A percentile compares a stretch with the other conserved stretches of the same genome.
Evolutionary conservation across 345 rosid species (phyloP).

Genomic region (Kernera saxatilis): DNA sequence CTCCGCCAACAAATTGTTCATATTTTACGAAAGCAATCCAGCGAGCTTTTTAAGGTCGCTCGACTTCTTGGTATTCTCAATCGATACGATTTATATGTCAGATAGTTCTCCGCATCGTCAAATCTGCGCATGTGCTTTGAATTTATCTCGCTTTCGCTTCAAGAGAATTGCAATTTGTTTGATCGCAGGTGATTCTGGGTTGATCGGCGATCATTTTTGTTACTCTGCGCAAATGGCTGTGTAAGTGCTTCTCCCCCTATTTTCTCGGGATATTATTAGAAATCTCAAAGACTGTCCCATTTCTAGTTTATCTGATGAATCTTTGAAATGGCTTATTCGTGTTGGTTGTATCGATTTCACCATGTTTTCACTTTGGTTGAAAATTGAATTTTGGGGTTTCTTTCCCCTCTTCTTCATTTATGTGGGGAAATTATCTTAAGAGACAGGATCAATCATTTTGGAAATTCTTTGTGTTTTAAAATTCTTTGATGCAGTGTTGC

Average conservation of each 20-base stretch:
- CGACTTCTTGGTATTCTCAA: constrained; percentile 2
- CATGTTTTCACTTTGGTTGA: neutral
- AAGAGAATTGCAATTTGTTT: neutral
- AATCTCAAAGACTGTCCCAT: neutral
- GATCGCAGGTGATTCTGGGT: constrained; percentile 30
- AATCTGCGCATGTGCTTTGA: neutral
- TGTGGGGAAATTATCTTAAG: neutral
- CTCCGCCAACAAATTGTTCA: neutral
- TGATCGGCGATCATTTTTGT: constrained; percentile 12
- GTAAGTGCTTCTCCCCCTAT: constrained; percentile 16
- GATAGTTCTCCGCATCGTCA: too few relatives aligned
- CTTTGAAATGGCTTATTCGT: neutral
- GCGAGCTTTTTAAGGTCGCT: neutral
- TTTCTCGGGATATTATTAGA: neutral
- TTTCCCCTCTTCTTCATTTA: neutral
- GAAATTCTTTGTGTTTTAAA: neutral
- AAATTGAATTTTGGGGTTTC: neutral
- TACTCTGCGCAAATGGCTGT: constrained; percentile 27
- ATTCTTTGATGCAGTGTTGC: constrained; percentile 51
- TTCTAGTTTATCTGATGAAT: neutral
- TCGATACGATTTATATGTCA: constrained; percentile 12
- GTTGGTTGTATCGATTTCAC: neutral
- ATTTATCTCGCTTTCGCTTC: neutral
- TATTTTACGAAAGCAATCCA: neutral
- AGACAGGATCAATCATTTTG: neutral